phyloP scores from a whole-genome alignment of 345 rosid species.

The Zanthoxylum bungeanum region DNA sequence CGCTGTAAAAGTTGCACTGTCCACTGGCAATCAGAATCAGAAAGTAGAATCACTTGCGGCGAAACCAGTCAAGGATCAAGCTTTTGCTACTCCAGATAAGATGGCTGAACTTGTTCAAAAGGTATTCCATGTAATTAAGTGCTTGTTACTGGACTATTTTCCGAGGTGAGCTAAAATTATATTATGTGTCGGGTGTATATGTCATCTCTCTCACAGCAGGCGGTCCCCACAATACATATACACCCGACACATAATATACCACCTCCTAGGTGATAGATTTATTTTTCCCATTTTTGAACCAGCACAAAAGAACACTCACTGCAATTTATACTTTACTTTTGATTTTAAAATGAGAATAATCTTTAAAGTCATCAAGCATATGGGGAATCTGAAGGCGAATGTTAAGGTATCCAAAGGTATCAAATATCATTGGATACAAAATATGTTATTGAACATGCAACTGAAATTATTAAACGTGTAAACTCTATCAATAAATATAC shows the following conservation, averaged over 20 bases:
- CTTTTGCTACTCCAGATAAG: constrained; percentile 90
- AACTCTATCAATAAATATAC: too few relatives aligned
- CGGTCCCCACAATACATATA: too few relatives aligned
- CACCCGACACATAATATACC: too few relatives aligned
- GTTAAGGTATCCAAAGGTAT: too few relatives aligned
- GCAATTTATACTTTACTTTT: background rate
- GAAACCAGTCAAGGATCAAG: constrained; percentile 91
- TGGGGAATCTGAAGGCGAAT: too few relatives aligned
- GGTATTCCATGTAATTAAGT: constrained; percentile 36
- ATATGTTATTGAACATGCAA: too few relatives aligned
- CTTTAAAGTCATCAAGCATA: background rate
- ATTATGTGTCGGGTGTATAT: too few relatives aligned
- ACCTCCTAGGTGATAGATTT: too few relatives aligned
- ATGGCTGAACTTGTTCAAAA: constrained; percentile 92
- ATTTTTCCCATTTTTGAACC: background rate
- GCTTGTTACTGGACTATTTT: background rate
- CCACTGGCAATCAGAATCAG: constrained; percentile 55
- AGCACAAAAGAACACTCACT: background rate
- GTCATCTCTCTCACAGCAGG: too few relatives aligned
- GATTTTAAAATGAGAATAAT: background rate
- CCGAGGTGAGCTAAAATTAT: too few relatives aligned
- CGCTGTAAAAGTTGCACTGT: constrained; percentile 79
- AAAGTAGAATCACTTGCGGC: constrained; percentile 65
- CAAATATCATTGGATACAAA: too few relatives aligned
- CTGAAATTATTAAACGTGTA: too few relatives aligned